phyloP scores from a whole-genome alignment of 306 rosid species.

The Boehmeria nivea region DNA sequence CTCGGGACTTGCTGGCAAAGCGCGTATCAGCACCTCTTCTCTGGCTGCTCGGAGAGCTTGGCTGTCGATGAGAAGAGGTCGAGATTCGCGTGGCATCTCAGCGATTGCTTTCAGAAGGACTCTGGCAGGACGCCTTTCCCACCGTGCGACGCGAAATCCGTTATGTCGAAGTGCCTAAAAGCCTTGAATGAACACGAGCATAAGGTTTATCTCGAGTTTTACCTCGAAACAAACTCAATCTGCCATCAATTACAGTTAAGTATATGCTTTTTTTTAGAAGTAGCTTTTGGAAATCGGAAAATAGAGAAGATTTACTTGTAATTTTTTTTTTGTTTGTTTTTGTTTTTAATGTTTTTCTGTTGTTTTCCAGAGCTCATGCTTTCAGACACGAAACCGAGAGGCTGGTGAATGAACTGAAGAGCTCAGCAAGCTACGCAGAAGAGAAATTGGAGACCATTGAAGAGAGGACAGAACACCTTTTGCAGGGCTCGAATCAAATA shows the following conservation, averaged over 20 bases:
- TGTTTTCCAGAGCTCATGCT: slow-evolving; percentile 40
- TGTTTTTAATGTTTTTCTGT: not conserved
- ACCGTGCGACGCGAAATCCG: slow-evolving; percentile 41
- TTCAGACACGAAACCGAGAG: slow-evolving; percentile 74
- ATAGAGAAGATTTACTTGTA: too few relatives aligned
- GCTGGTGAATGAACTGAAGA: slow-evolving; percentile 66
- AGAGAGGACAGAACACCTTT: slow-evolving; percentile 41
- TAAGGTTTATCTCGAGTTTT: slow-evolving; percentile 71
- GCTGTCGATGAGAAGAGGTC: slow-evolving; percentile 60
- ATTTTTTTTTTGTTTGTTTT: not conserved
- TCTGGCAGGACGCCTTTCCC: slow-evolving; percentile 67
- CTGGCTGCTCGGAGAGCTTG: slow-evolving; percentile 64
- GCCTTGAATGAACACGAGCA: slow-evolving; percentile 50
- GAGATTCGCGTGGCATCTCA: slow-evolving; percentile 82
- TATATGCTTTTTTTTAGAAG: not conserved
- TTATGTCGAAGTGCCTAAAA: slow-evolving; percentile 44
- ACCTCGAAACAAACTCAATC: slow-evolving; percentile 78
- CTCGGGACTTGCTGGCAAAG: slow-evolving; percentile 66
- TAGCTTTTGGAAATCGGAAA: too few relatives aligned
- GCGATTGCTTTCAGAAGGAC: slow-evolving; percentile 84
- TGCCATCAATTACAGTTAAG: slow-evolving; percentile 84
- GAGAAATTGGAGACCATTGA: slow-evolving; percentile 52
- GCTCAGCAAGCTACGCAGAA: slow-evolving; percentile 61
- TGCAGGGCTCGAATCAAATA: slow-evolving; percentile 43
- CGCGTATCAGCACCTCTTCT: slow-evolving; percentile 58